A percentile compares a stretch with the other conserved stretches of the same genome.
Evolutionary conservation across 495 filamentous ascomycete genomes (phyloP).

Genomic region (Aspergillus nanangensis): DNA sequence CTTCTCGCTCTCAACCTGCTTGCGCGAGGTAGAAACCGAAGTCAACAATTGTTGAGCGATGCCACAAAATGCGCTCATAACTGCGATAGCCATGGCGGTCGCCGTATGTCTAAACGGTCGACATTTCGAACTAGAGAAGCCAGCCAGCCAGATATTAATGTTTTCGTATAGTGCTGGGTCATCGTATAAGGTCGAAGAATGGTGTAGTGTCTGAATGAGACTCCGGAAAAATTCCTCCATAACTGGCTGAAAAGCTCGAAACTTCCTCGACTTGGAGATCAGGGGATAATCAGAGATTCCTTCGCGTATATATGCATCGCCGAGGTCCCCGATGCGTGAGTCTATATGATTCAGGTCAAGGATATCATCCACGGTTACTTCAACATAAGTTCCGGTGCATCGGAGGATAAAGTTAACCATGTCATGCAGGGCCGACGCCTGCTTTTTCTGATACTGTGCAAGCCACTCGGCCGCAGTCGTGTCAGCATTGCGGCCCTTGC

Average conservation of each 20-base stretch:
- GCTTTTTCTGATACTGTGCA: slow-evolving; percentile 62
- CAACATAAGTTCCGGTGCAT: slow-evolving; percentile 72
- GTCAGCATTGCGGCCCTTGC: slow-evolving; percentile 61
- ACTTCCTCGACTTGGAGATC: slow-evolving; percentile 69
- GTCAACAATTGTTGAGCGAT: slow-evolving; percentile 60
- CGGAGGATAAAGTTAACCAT: slow-evolving; percentile 85
- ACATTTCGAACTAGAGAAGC: slow-evolving; percentile 76
- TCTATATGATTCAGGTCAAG: slow-evolving; percentile 78
- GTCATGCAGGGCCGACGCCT: slow-evolving; percentile 66
- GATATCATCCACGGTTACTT: slow-evolving; percentile 72
- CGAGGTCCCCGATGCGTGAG: slow-evolving; percentile 66
- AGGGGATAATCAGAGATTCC: slow-evolving; percentile 90
- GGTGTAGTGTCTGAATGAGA: slow-evolving; percentile 68
- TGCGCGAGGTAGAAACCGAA: slow-evolving; percentile 66
- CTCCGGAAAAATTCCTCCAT: slow-evolving; percentile 74
- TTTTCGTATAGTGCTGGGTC: slow-evolving; percentile 76
- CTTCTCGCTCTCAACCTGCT: slow-evolving; percentile 76
- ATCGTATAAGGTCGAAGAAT: slow-evolving; percentile 68
- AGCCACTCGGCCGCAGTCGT: slow-evolving; percentile 82
- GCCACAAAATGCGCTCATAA: slow-evolving; percentile 65
- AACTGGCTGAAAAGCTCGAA: slow-evolving; percentile 65
- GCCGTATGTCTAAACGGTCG: slow-evolving; percentile 92
- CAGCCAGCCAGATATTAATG: slow-evolving; percentile 76
- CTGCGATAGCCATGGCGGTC: slow-evolving; percentile 71
- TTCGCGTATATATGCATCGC: slow-evolving; percentile 74